Conservation (phyloP, 2,329 filamentous ascomycete genomes). For the Sporothrix humicola region DNA sequence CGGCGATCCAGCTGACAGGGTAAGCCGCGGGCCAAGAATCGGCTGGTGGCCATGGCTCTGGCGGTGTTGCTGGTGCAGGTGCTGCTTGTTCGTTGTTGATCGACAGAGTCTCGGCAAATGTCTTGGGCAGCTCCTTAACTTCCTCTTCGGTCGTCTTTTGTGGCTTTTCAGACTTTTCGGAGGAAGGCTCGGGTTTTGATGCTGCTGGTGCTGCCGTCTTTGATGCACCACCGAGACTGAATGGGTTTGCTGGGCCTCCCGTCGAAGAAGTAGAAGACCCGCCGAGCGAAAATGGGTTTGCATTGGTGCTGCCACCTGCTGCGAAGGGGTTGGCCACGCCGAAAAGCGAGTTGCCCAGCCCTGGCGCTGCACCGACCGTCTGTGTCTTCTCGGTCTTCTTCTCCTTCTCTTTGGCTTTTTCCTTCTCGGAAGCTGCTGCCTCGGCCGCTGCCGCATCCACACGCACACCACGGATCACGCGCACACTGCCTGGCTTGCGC, state of each 20-base stretch:
- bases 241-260: slow-evolving; percentile 37
- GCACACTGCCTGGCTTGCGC: slow-evolving; percentile 80
- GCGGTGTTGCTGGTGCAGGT: slow-evolving; percentile 46
- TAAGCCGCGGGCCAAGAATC: slow-evolving; percentile 72
- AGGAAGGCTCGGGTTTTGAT: slow-evolving; percentile 39
- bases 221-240: slow-evolving; percentile 36
- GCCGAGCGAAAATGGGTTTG: slow-evolving; percentile 44
- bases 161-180: neutral
- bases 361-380: slow-evolving; percentile 44
- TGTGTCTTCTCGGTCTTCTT: slow-evolving; percentile 44
- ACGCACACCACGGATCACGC: slow-evolving; percentile 73
- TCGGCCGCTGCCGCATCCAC: slow-evolving; percentile 46
- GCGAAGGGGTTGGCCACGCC: slow-evolving; percentile 60
- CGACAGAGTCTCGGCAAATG: slow-evolving; percentile 77
- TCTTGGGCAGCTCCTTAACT: slow-evolving; percentile 56
- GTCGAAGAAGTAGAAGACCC: neutral
- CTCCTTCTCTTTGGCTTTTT: slow-evolving; percentile 44
- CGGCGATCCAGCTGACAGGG: slow-evolving; percentile 76
- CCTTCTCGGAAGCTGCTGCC: slow-evolving; percentile 39
- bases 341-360: slow-evolving; percentile 72
- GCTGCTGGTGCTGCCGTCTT: neutral
- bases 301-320: slow-evolving; percentile 43
- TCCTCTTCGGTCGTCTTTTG: slow-evolving; percentile 33
- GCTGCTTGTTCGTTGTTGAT: slow-evolving; percentile 62
- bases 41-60: slow-evolving; percentile 76